phyloP scores from a whole-genome alignment of 2,329 filamentous ascomycete genomes.

The Monilinia fructicola region DNA sequence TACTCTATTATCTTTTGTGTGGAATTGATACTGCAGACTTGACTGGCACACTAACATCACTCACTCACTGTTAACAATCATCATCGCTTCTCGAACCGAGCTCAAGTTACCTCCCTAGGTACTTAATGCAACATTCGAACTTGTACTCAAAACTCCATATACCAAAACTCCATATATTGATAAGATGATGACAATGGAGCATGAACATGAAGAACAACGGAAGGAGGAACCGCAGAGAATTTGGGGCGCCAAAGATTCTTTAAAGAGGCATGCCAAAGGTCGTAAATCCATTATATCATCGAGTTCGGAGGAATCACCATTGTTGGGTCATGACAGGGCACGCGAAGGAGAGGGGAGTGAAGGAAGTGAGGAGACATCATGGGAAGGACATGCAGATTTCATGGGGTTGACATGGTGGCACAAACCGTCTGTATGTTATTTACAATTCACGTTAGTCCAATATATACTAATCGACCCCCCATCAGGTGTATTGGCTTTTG shows the following conservation, averaged over 20 bases:
- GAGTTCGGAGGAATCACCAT: conserved; percentile 29
- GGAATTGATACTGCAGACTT: not conserved
- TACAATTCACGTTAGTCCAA: not conserved
- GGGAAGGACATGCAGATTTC: conserved; percentile 58
- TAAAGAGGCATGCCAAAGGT: conserved; percentile 30
- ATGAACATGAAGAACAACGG: conserved; percentile 7
- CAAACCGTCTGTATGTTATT: conserved; percentile 56
- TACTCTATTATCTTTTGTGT: not conserved
- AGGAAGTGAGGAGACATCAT: conserved; percentile 39
- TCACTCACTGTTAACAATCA: not conserved
- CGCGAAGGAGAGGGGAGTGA: not conserved
- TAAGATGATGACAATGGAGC: conserved; percentile 18
- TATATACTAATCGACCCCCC: conserved; percentile 34
- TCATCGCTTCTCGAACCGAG: not conserved
- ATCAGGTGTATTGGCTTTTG: conserved; percentile 78
- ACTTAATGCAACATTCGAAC: conserved; percentile 15
- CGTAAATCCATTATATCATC: conserved; percentile 19
- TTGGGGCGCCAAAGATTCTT: conserved; percentile 35
- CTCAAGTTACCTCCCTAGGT: not conserved
- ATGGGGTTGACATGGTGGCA: conserved; percentile 61
- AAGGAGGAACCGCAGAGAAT: conserved; percentile 10
- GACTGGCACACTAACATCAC: not conserved
- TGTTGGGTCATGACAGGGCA: conserved; percentile 32
- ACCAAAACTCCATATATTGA: conserved; percentile 3
- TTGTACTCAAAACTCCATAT: not conserved